These are phyloP conservation scores for Shiraia sp. DNA, from an alignment of 2,329 filamentous ascomycete species.

Conservation along the genomic window DNA sequence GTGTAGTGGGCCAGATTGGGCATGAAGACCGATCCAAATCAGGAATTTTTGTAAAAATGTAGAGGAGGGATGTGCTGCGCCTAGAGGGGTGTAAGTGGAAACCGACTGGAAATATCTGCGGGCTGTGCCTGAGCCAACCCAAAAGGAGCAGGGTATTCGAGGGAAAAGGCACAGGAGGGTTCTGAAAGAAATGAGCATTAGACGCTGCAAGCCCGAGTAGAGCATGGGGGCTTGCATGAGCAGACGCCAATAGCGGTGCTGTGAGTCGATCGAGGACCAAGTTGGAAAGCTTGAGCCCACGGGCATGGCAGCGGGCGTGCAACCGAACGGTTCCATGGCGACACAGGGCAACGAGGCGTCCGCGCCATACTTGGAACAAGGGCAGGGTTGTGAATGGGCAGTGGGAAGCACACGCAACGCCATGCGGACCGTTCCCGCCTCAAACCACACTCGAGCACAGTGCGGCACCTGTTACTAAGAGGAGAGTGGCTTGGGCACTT, in stretches of 20 bases:
- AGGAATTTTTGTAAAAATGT: slow-evolving; percentile 35
- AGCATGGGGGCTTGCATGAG: slow-evolving; percentile 22
- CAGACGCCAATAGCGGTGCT: slow-evolving; percentile 32
- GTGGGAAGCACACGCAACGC: slow-evolving; percentile 24
- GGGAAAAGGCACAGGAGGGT: slow-evolving; percentile 13
- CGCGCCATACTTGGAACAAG: slow-evolving; percentile 36
- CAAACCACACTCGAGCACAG: slow-evolving; percentile 27
- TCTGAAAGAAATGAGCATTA: slow-evolving; percentile 24
- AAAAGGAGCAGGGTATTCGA: slow-evolving; percentile 23
- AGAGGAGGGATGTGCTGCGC: slow-evolving; percentile 35
- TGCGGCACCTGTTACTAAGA: slow-evolving; percentile 27
- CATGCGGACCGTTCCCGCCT: slow-evolving; percentile 45
- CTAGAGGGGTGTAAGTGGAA: slow-evolving; percentile 30
- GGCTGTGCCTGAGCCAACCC: slow-evolving; percentile 44
- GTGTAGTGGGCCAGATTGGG: slow-evolving; percentile 30
- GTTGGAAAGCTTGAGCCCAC: slow-evolving; percentile 38
- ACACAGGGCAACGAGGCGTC: slow-evolving; percentile 32
- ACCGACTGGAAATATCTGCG: slow-evolving; percentile 43
- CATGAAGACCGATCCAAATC: slow-evolving; percentile 39
- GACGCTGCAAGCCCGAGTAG: slow-evolving; percentile 37
- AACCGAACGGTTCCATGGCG: slow-evolving; percentile 42
- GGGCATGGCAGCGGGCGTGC: slow-evolving; percentile 39
- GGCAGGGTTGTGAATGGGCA: slow-evolving; percentile 22
- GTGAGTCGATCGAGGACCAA: slow-evolving; percentile 26
- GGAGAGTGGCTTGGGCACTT: slow-evolving; percentile 32